Evolutionary conservation across 2,329 filamentous ascomycete species (phyloP), one percentile per base, ranked within the genome.

Genomic region (Microascus cirrosus): DNA sequence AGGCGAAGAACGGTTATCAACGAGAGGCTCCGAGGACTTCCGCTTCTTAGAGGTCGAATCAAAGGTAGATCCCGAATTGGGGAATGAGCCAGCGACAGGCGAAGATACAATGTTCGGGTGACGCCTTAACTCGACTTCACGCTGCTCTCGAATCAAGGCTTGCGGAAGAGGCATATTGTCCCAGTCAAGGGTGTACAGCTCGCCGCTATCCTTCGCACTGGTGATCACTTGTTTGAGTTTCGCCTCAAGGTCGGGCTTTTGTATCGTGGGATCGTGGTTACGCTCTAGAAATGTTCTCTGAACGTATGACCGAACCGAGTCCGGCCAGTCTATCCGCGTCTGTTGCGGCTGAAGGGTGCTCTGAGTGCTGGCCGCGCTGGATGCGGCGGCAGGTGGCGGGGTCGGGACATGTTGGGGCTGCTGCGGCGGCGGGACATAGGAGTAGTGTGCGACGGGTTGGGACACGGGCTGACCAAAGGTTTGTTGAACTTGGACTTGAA

Each of bases 211-310:
- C 63, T 90, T 91, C 62, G 90, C 90, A 58, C 85, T 79, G 61
- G 87, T 89, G 69, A 99, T 96, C 64, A 91, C 87, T 60, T 86
- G 76, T 72, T 93, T 96, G 62, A 99, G 77, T 68, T 91, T 95
- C 60, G 78, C 77, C 70, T 96, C 88, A 78, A 96, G 87, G 59
- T 95, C 90, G 57, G 78, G 66, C 57, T 81, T 80, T 55, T 75
- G 70, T 53, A 92, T 81, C 45, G 81, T 79, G 5, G 79, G 66
- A 61, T 88, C 79, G 62, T 85, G 76, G 68, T 91, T 89, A 59
- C 84, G 81, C 28, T 84, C 81, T 55, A 89, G 84, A 69, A 97
- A 97, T 28, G 91, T 92, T 67, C 91, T 85, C 66, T 91, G 87
- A 35, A 97, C 93, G 73, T 96, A 97, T 63, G 81, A 78, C 65